phyloP scores from a whole-genome alignment of 140 eudicot genomes.

The Stevia rebaudiana region DNA sequence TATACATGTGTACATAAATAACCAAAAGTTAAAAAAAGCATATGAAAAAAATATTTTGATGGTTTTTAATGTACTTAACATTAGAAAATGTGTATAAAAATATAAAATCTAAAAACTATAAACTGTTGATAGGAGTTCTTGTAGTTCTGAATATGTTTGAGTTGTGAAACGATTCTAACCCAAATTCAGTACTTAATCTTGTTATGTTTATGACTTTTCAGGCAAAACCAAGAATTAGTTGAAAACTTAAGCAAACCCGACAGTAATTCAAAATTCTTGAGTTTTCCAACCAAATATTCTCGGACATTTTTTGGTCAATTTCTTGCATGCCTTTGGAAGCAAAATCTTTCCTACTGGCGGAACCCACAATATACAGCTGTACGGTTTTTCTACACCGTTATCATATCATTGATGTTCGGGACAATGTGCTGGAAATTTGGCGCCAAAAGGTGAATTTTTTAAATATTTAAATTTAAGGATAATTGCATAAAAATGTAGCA shows the following conservation, averaged over 20 bases:
- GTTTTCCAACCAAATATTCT: conserved; percentile 72
- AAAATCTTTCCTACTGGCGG: conserved; percentile 82
- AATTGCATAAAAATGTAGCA: neutral
- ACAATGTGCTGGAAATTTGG: conserved; percentile 96
- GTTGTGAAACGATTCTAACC: too few relatives aligned
- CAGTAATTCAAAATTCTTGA: conserved; percentile 41
- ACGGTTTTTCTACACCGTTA: conserved; percentile 83
- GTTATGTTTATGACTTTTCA: conserved; percentile 26
- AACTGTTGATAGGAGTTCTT: too few relatives aligned
- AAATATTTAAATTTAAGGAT: neutral
- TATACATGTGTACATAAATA: too few relatives aligned
- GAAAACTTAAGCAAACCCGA: conserved; percentile 64
- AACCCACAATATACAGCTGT: conserved; percentile 95
- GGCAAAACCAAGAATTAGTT: conserved; percentile 61
- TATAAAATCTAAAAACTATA: too few relatives aligned
- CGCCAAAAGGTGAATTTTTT: conserved; percentile 56
- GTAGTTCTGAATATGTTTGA: too few relatives aligned
- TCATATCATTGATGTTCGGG: conserved; percentile 88
- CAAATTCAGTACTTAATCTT: neutral
- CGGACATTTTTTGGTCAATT: conserved; percentile 61
- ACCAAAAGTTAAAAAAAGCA: too few relatives aligned
- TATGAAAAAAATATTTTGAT: too few relatives aligned
- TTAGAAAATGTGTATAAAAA: too few relatives aligned
- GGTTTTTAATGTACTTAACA: too few relatives aligned
- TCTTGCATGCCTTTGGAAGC: conserved; percentile 82